Conservation (phyloP, 768 basidiomycete genomes). For the Lentinus tigrinus region DNA sequence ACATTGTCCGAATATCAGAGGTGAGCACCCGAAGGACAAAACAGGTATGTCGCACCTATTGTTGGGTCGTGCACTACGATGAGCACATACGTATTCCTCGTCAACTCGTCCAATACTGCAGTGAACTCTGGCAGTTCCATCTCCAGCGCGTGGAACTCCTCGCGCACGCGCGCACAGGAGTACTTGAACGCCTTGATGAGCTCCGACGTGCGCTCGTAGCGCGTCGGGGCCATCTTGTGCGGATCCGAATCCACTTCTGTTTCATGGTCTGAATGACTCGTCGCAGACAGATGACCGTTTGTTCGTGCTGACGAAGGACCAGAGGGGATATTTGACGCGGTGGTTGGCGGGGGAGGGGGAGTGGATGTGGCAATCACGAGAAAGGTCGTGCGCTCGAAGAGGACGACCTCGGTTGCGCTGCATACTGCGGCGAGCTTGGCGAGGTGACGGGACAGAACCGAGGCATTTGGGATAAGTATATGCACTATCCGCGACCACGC, state of each 20-base stretch:
- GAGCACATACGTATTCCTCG: constrained; percentile 89
- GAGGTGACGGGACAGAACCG: constrained; percentile 85
- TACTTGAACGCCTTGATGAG: constrained; percentile 95
- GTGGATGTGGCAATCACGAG: constrained; percentile 90
- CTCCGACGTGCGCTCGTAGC: constrained; percentile 87
- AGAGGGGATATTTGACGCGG: constrained; percentile 15
- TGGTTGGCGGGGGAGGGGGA: constrained; percentile 34
- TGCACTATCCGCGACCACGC: constrained; percentile 99
- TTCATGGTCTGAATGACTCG: constrained; percentile 13
- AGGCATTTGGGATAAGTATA: constrained; percentile 91
- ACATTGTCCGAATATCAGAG: constrained; percentile 6
- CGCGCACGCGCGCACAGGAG: constrained; percentile 80
- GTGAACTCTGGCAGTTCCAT: constrained; percentile 85
- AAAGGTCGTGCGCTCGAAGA: constrained; percentile 97
- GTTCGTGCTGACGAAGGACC: constrained; percentile 29
- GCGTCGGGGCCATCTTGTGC: constrained; percentile 59
- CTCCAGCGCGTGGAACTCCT: constrained; percentile 84
- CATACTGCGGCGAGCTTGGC: constrained; percentile 84
- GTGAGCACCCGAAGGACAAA: background rate
- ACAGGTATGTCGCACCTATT: constrained; percentile 56
- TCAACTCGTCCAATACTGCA: constrained; percentile 89
- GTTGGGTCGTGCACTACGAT: constrained; percentile 87
- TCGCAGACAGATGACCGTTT: constrained; percentile 13
- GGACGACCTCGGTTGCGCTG: constrained; percentile 88
- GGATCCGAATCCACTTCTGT: constrained; percentile 29